A percentile compares a stretch with the other conserved stretches of the same genome.
Evolutionary conservation across 306 rosid genomes (phyloP).

Genomic region (Alnus rubra): DNA sequence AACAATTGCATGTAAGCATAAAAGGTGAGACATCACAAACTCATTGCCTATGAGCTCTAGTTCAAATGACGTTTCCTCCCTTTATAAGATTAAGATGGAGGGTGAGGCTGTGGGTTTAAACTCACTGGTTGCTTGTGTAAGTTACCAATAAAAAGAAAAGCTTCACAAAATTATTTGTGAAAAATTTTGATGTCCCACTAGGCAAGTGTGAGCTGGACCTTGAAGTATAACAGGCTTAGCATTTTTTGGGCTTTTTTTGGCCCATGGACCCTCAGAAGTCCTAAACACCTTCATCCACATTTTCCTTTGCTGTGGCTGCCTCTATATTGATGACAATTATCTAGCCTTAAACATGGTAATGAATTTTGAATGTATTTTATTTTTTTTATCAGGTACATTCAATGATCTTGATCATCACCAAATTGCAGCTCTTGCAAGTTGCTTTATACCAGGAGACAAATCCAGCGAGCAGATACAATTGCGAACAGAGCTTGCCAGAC

Average conservation of each 20-base stretch:
- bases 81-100: background rate
- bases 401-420: slow-evolving; percentile 95
- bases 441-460: slow-evolving; percentile 92
- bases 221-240: background rate
- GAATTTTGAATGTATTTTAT: background rate
- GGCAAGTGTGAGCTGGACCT: slow-evolving; percentile 1
- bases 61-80: background rate
- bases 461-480: slow-evolving; percentile 90
- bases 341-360: background rate
- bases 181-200: background rate
- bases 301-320: background rate
- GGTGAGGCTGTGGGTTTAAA: background rate
- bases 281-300: background rate
- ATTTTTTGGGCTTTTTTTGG: background rate
- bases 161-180: background rate
- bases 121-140: background rate
- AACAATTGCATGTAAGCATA: background rate
- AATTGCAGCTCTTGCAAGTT: slow-evolving; percentile 96
- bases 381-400: slow-evolving; percentile 68
- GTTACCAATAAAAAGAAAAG: no score
- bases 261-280: background rate
- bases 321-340: background rate
- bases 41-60: background rate
- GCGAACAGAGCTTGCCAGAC: slow-evolving; percentile 88
- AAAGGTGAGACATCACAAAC: background rate